These are phyloP conservation scores for Laburnicola sp. DNA, from an alignment of 2,329 filamentous ascomycete genomes.

Conservation along the genomic window DNA sequence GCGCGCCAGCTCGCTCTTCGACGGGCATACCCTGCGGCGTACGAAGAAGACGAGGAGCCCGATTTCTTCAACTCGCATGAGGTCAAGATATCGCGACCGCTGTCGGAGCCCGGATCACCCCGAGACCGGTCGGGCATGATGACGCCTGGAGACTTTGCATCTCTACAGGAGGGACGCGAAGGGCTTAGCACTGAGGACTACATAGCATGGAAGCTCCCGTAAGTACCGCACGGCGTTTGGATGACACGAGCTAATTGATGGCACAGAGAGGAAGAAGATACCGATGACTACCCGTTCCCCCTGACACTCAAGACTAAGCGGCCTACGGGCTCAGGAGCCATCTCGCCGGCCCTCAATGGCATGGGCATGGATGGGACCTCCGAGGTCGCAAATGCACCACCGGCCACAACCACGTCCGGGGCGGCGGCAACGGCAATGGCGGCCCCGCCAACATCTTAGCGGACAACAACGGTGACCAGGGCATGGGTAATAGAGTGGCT, in stretches of 20 bases:
- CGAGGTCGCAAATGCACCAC: constrained; percentile 4
- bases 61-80: constrained; percentile 92
- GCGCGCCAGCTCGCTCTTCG: constrained; percentile 88
- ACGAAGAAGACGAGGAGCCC: constrained; percentile 74
- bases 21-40: constrained; percentile 87
- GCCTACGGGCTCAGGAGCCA: constrained; percentile 35
- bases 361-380: constrained; percentile 26
- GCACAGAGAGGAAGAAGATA: constrained; percentile 87
- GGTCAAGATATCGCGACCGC: constrained; percentile 90
- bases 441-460: background rate
- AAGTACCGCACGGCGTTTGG: constrained; percentile 55
- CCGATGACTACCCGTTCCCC: constrained; percentile 74
- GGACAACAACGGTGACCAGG: background rate
- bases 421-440: too few relatives aligned
- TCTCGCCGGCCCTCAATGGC: constrained; percentile 40
- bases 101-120: constrained; percentile 92
- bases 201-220: constrained; percentile 97
- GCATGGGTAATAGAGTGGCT: too few relatives aligned
- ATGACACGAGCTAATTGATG: constrained; percentile 30
- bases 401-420: background rate
- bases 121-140: constrained; percentile 94
- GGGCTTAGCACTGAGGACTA: constrained; percentile 96
- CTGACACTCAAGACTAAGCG: constrained; percentile 63
- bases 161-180: constrained; percentile 90
- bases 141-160: constrained; percentile 98